Evolutionary conservation across 2,329 filamentous ascomycete genomes (phyloP).

Genomic region (Saccharata proteae): DNA sequence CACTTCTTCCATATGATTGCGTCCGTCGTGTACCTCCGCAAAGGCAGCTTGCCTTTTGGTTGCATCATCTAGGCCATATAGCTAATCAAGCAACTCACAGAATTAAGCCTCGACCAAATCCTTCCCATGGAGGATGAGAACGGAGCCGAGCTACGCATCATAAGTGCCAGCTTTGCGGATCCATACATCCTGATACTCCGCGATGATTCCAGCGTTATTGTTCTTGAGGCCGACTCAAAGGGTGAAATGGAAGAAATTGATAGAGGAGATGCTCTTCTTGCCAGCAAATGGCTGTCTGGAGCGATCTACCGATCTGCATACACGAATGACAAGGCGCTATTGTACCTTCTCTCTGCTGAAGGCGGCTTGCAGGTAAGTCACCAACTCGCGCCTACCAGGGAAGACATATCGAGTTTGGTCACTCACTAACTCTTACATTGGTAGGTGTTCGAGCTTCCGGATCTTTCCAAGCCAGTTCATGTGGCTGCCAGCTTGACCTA

Average conservation of each 20-base stretch:
- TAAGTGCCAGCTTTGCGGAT: conserved; percentile 74
- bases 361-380: conserved; percentile 60
- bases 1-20: not conserved
- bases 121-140: conserved; percentile 88
- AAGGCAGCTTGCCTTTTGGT: not conserved
- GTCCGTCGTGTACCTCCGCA: conserved; percentile 1
- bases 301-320: conserved; percentile 64
- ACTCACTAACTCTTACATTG: not conserved
- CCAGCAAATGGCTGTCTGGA: conserved; percentile 68
- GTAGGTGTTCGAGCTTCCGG: conserved; percentile 64
- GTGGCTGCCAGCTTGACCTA: conserved; percentile 65
- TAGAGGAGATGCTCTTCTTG: conserved; percentile 44
- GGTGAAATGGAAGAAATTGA: conserved; percentile 79
- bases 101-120: conserved; percentile 81
- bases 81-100: conserved; percentile 35
- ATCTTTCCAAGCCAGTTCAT: conserved; percentile 60
- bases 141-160: conserved; percentile 64
- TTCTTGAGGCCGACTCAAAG: conserved; percentile 68
- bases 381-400: too few species aligned
- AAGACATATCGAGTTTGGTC: too few species aligned
- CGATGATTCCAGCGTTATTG: conserved; percentile 68
- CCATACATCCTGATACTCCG: conserved; percentile 74
- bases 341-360: conserved; percentile 66
- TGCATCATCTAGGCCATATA: not conserved
- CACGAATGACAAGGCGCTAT: conserved; percentile 44